phyloP scores from a whole-genome alignment of 2,329 filamentous ascomycete species.

The Aspergillus novoparasiticus region DNA sequence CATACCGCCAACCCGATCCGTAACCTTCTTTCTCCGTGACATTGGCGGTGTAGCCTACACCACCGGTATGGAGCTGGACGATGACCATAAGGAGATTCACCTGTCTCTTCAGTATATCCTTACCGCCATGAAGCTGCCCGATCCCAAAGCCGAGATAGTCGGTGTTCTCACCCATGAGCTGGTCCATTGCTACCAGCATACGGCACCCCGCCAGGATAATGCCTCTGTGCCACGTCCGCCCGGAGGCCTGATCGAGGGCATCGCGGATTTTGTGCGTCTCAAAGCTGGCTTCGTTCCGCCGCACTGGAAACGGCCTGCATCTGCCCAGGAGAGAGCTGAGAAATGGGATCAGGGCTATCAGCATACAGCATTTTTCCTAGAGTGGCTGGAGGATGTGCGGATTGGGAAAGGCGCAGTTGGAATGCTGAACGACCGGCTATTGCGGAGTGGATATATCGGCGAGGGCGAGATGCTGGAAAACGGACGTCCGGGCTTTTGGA shows the following conservation, averaged over 20 bases:
- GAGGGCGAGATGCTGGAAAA: slow-evolving; percentile 17
- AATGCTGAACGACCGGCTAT: slow-evolving; percentile 47
- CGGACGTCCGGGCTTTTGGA: slow-evolving; percentile 33
- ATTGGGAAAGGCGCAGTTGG: slow-evolving; percentile 68
- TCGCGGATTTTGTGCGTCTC: slow-evolving; percentile 90
- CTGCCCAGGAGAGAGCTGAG: slow-evolving; percentile 51
- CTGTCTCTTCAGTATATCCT: slow-evolving; percentile 76
- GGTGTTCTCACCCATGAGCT: slow-evolving; percentile 91
- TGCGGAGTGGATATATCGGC: slow-evolving; percentile 39
- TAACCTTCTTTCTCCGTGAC: slow-evolving; percentile 77
- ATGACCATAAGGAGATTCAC: slow-evolving; percentile 91
- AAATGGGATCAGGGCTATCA: slow-evolving; percentile 92
- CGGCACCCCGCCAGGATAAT: slow-evolving; percentile 50
- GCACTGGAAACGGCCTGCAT: slow-evolving; percentile 70
- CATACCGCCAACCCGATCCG: slow-evolving; percentile 72
- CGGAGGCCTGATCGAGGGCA: slow-evolving; percentile 82
- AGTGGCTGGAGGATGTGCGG: slow-evolving; percentile 77
- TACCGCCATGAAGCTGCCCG: slow-evolving; percentile 23
- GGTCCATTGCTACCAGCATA: slow-evolving; percentile 91
- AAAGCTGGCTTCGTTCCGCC: slow-evolving; percentile 72
- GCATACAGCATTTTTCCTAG: slow-evolving; percentile 85
- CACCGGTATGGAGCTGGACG: slow-evolving; percentile 73
- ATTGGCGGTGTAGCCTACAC: slow-evolving; percentile 91
- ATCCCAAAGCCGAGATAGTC: slow-evolving; percentile 63
- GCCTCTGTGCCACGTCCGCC: slow-evolving; percentile 45